Conservation (phyloP, 2,329 filamentous ascomycete genomes). For the Talaromyces islandicus region DNA sequence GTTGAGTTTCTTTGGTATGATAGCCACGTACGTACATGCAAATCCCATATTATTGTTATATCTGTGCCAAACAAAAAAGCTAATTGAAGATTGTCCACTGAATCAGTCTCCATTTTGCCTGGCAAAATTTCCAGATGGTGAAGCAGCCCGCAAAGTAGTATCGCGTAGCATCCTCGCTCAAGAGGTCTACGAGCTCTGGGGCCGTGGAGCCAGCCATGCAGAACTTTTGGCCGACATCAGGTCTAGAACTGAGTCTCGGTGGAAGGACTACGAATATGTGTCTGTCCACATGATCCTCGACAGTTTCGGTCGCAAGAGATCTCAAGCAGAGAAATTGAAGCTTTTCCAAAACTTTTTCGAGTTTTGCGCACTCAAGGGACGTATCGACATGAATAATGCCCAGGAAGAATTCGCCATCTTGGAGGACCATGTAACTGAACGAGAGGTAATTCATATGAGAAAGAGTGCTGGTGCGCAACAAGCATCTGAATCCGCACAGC, state of each 20-base stretch:
- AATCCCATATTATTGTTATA: not conserved
- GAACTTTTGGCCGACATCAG: constrained; percentile 63
- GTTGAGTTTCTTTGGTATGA: constrained; percentile 71
- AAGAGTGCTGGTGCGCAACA: not conserved
- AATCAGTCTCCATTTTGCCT: constrained; percentile 79
- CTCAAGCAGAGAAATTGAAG: constrained; percentile 55
- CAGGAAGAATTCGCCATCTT: constrained; percentile 73
- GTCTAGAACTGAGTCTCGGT: constrained; percentile 54
- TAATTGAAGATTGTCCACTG: not conserved
- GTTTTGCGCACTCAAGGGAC: constrained; percentile 72
- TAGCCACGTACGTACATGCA: constrained; percentile 59
- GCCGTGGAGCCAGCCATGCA: constrained; percentile 59
- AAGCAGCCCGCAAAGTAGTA: constrained; percentile 61
- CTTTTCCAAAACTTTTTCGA: constrained; percentile 74
- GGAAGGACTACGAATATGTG: constrained; percentile 56
- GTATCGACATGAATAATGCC: constrained; percentile 68
- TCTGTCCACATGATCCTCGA: constrained; percentile 85
- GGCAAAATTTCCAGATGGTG: constrained; percentile 60
- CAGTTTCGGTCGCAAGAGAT: constrained; percentile 69
- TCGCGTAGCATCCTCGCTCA: constrained; percentile 74
- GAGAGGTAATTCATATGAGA: constrained; percentile 11
- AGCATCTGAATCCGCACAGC: not conserved
- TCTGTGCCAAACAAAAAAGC: not conserved
- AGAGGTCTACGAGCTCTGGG: constrained; percentile 87
- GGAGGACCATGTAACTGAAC: constrained; percentile 66